A percentile compares a stretch with the other conserved stretches of the same genome.
These are phyloP conservation scores for Leptographium procerum DNA, from an alignment of 2,329 filamentous ascomycete species.

Conservation along the genomic window DNA sequence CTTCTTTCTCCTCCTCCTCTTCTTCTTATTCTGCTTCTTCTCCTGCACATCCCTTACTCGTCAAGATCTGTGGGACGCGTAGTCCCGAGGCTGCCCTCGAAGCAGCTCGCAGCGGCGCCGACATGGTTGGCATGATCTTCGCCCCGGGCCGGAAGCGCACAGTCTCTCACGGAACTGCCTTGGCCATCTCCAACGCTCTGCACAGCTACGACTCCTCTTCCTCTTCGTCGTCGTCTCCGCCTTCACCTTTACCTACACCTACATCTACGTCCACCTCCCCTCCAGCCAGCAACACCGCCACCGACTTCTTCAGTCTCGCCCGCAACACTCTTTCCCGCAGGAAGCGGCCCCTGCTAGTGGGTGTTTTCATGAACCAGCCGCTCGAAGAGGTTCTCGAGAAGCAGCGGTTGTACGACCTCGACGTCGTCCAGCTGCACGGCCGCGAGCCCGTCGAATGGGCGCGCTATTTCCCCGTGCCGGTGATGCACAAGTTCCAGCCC, in stretches of 20 bases:
- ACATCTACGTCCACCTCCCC: conserved; percentile 11
- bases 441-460: conserved; percentile 90
- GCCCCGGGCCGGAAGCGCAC: conserved; percentile 71
- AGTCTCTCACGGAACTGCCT: conserved; percentile 66
- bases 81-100: conserved; percentile 67
- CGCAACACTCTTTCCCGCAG: conserved; percentile 22
- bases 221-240: too few species aligned
- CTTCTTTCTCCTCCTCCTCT: conserved; percentile 5
- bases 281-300: conserved; percentile 24
- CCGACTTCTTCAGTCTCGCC: conserved; percentile 53
- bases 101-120: conserved; percentile 77
- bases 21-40: conserved; percentile 18
- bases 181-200: conserved; percentile 69
- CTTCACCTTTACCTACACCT: too few species aligned
- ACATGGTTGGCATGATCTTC: conserved; percentile 86
- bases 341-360: conserved; percentile 56
- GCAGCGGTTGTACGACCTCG: conserved; percentile 64
- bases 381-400: conserved; percentile 71
- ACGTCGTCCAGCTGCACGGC: conserved; percentile 88
- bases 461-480: conserved; percentile 76
- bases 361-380: conserved; percentile 88
- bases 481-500: conserved; percentile 76
- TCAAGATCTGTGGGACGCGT: conserved; percentile 93
- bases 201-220: conserved; percentile 34
- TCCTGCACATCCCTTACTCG: conserved; percentile 43